phyloP scores from a whole-genome alignment of 2,329 filamentous ascomycete genomes.

The Fusarium fujikuroi region DNA sequence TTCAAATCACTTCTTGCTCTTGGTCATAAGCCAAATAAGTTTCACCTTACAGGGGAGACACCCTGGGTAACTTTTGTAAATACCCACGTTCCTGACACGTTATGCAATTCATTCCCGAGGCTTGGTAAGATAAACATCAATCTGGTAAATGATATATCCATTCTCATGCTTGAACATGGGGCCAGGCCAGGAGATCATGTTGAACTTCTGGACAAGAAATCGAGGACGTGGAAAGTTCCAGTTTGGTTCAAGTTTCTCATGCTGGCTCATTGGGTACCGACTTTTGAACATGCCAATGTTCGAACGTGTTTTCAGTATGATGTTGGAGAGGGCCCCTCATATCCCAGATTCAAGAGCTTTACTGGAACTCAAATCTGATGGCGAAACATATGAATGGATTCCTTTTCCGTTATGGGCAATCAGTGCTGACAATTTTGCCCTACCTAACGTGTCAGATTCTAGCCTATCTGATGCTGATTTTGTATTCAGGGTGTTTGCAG shows the following conservation, averaged over 20 bases:
- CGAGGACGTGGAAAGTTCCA: background rate
- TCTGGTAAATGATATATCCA: background rate
- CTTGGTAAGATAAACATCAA: background rate
- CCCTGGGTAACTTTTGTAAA: background rate
- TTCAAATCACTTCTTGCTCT: background rate
- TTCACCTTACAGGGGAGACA: background rate
- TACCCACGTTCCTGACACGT: background rate
- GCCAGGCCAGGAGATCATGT: background rate
- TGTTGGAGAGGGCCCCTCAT: background rate
- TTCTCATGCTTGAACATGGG: background rate
- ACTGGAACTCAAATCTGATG: background rate
- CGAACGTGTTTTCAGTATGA: background rate
- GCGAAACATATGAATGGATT: background rate
- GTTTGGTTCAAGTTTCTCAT: constrained; percentile 1
- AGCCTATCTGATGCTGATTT: background rate
- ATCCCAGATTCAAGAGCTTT: background rate
- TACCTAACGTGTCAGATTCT: background rate
- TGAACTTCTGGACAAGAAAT: background rate
- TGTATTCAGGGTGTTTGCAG: background rate
- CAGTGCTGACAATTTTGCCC: background rate
- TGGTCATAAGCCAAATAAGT: background rate
- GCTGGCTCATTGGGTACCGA: background rate
- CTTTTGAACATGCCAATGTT: background rate
- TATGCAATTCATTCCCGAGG: background rate
- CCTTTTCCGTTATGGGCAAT: constrained; percentile 2